These are phyloP conservation scores for Monosporascus sp. DNA, from an alignment of 2,329 filamentous ascomycete species.

Conservation along the genomic window DNA sequence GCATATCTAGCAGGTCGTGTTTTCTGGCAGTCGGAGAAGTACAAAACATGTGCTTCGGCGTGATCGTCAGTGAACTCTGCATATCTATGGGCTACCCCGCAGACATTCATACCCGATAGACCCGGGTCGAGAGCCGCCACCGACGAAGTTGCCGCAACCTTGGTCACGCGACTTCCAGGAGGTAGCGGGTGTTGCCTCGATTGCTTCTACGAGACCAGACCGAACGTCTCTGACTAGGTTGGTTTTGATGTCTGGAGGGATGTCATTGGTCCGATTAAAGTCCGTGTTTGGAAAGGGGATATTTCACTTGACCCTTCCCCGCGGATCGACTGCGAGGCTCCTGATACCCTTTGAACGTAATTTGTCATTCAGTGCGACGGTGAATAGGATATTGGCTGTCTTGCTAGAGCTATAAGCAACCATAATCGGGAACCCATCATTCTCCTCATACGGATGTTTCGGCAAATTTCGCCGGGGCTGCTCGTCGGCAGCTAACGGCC, in stretches of 20 bases:
- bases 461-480: slow-evolving; percentile 10
- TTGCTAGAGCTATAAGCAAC: slow-evolving; percentile 12
- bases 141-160: slow-evolving; percentile 14
- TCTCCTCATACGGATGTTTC: slow-evolving; percentile 6
- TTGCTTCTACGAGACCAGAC: slow-evolving; percentile 4
- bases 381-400: slow-evolving; percentile 8
- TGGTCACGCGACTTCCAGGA: slow-evolving; percentile 15
- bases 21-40: slow-evolving; percentile 8
- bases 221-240: slow-evolving; percentile 6
- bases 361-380: slow-evolving; percentile 9
- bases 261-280: slow-evolving; percentile 10
- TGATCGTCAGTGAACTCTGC: slow-evolving; percentile 13
- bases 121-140: slow-evolving; percentile 9
- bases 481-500: slow-evolving; percentile 4
- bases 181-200: slow-evolving; percentile 4
- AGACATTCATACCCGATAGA: slow-evolving; percentile 12
- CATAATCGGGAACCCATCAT: slow-evolving; percentile 10
- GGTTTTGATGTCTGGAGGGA: slow-evolving; percentile 6
- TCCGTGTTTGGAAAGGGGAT: slow-evolving; percentile 4
- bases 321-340: slow-evolving; percentile 15
- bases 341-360: slow-evolving; percentile 8
- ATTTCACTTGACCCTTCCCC: slow-evolving; percentile 12
- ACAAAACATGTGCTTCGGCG: slow-evolving; percentile 4
- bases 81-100: slow-evolving; percentile 15
- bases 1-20: slow-evolving; percentile 4